Percentiles rank a stretch among this genome's conserved stretches.
Conservation (phyloP, 768 basidiomycete species). For the Boletus subcaerulescens region DNA sequence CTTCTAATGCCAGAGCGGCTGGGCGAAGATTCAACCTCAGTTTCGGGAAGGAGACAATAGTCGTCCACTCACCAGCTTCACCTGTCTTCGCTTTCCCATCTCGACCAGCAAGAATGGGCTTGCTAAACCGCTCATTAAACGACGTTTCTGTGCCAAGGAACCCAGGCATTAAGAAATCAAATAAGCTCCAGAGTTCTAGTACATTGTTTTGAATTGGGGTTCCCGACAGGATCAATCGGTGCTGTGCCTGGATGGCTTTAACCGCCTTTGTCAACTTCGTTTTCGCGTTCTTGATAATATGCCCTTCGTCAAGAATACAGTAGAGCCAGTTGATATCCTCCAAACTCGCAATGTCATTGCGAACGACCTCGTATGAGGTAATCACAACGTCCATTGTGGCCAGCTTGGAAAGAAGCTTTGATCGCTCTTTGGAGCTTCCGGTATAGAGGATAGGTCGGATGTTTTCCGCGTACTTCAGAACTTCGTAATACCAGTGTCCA, state of each 20-base stretch:
- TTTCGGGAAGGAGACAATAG: not conserved
- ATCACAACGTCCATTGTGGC: constrained; percentile 85
- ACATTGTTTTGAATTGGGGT: constrained; percentile 99
- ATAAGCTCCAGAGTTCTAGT: constrained; percentile 95
- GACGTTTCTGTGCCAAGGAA: constrained; percentile 94
- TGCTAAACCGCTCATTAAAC: constrained; percentile 94
- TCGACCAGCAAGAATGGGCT: constrained; percentile 91
- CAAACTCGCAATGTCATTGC: constrained; percentile 84
- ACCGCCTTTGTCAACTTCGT: constrained; percentile 97
- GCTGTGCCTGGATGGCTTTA: constrained; percentile 85
- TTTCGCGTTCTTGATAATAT: constrained; percentile 98
- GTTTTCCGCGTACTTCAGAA: constrained; percentile 85
- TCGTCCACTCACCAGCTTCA: constrained; percentile 76
- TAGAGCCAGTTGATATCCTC: constrained; percentile 84
- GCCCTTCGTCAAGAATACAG: constrained; percentile 96
- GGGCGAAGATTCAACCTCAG: constrained; percentile 4
- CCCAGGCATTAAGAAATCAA: constrained; percentile 99
- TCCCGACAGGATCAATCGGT: constrained; percentile 92
- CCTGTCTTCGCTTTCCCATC: constrained; percentile 94
- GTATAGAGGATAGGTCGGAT: constrained; percentile 85
- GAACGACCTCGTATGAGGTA: constrained; percentile 95
- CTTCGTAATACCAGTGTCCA: constrained; percentile 99
- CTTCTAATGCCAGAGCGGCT: constrained; percentile 94
- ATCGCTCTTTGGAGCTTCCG: constrained; percentile 81
- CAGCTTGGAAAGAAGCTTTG: constrained; percentile 61